Base-by-base conservation (phyloP, 345 rosid species). In the Alliaria petiolata region DNA sequence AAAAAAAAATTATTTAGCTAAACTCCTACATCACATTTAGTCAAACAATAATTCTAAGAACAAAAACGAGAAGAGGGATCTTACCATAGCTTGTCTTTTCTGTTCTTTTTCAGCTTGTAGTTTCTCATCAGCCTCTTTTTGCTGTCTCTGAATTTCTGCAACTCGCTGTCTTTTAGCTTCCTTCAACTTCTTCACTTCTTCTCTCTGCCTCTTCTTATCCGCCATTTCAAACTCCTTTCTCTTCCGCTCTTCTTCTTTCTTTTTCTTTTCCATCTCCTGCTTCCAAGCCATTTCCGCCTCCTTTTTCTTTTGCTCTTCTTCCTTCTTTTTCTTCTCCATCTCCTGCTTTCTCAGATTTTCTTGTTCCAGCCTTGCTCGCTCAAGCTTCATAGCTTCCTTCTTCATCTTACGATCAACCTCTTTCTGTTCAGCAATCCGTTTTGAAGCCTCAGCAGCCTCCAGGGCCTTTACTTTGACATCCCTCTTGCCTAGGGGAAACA, bases 391-490 rank as follows among this genome's bases (percentile, higher is more conserved):
- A 68, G 95, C 95, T 66, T 89, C 96, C 81, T 86, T 95, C 81
- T 86, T 85, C 84, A 84, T 71, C 83, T 82, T 92, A 9, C 96
- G 83, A 44, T 95, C 96, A 76, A 85, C 84, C 71, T 95, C 98
- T 79, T 83, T 92, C 81, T 87, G 84, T 81, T 88, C 92, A 35
- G 88, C 92, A 75, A 85, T 85, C 64, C 90, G 86, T 76, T 81
- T 90, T 34, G 93, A 87, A 69, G 87, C 92, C 79, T 84, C 96
- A 69, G 99, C 97, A 76, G 87, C 91, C 81, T 84, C 97, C 61
- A 95, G 80, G 58, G 99, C 89, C 78, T 85, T 92, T 78, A 95
- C 97, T 82, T 85, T 89, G 52, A 92, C 80, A 61, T 90, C 91
- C 75, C 92, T 90, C 82, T 88, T 95, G 55, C 98, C 99, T 95